phyloP scores from a whole-genome alignment of 2,329 filamentous ascomycete genomes.

The Pseudopithomyces maydicus region DNA sequence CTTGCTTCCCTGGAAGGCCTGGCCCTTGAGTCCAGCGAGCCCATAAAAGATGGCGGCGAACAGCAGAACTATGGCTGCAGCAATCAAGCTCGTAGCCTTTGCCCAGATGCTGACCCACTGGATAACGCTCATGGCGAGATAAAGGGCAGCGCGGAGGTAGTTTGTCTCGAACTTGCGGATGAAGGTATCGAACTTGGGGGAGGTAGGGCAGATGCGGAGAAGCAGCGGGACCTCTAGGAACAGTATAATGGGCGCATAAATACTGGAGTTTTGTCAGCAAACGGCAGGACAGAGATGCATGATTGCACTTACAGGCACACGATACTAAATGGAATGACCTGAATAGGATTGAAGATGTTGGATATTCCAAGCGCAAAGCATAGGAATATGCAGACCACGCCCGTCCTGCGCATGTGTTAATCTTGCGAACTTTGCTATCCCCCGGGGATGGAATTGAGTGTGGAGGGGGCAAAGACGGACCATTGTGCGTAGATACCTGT shows the following conservation, averaged over 20 bases:
- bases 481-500: slow-evolving; percentile 72
- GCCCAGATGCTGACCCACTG: slow-evolving; percentile 81
- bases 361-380: slow-evolving; percentile 71
- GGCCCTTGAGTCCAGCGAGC: slow-evolving; percentile 78
- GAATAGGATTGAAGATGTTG: slow-evolving; percentile 67
- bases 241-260: slow-evolving; percentile 55
- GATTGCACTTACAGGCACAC: slow-evolving; percentile 52
- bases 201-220: slow-evolving; percentile 96
- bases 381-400: slow-evolving; percentile 66
- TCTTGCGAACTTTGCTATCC: background rate
- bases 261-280: slow-evolving; percentile 36
- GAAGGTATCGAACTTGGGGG: slow-evolving; percentile 81
- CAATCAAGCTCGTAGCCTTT: slow-evolving; percentile 75
- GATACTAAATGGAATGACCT: slow-evolving; percentile 63
- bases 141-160: slow-evolving; percentile 92
- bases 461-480: slow-evolving; percentile 50
- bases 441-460: too few species aligned
- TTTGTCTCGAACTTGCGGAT: slow-evolving; percentile 94
- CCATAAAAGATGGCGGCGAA: slow-evolving; percentile 81
- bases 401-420: slow-evolving; percentile 50
- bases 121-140: slow-evolving; percentile 76
- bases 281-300: background rate
- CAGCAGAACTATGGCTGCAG: slow-evolving; percentile 79
- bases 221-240: slow-evolving; percentile 82
- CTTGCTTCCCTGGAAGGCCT: slow-evolving; percentile 91